Evolutionary conservation across 352 stramenopile genomes (phyloP).

Genomic region (Pythium brassicae): DNA sequence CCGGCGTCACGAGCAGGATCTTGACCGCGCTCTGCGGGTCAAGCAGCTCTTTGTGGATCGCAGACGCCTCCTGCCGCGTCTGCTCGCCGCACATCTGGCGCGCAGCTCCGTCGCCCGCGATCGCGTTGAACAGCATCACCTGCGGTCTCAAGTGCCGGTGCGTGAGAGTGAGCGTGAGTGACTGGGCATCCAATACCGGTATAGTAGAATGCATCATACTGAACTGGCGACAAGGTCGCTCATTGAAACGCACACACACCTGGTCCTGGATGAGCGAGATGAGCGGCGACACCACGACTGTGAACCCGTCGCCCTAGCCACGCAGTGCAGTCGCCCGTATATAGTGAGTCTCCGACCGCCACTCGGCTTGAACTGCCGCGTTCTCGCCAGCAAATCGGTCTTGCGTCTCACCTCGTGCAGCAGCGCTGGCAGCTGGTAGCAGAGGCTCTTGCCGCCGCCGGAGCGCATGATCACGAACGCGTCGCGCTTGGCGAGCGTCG

Average conservation of each 20-base stretch:
- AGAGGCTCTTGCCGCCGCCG: conserved; percentile 82
- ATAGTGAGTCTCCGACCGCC: too few relatives aligned
- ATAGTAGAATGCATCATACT: too few relatives aligned
- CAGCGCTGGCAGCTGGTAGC: conserved; percentile 87
- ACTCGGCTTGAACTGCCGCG: too few relatives aligned
- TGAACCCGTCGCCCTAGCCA: conserved; percentile 71
- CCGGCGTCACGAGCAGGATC: conserved; percentile 90
- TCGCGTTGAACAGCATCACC: conserved; percentile 75
- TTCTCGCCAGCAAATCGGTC: too few relatives aligned
- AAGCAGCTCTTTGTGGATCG: conserved; percentile 82
- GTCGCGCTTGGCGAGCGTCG: conserved; percentile 83
- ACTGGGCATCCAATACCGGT: too few relatives aligned
- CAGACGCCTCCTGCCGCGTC: conserved; percentile 39
- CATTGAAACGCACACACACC: too few relatives aligned
- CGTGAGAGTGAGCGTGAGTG: too few relatives aligned
- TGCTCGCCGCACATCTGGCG: conserved; percentile 53
- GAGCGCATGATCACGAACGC: conserved; percentile 93
- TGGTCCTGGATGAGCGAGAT: conserved; percentile 93
- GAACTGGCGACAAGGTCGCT: too few relatives aligned
- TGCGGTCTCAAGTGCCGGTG: too few relatives aligned
- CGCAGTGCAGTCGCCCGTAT: too few relatives aligned
- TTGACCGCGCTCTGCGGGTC: conserved; percentile 52
- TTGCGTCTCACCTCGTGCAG: conserved; percentile 38
- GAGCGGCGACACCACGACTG: conserved; percentile 90
- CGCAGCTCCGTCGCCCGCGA: conserved; percentile 47